Conservation (phyloP, 371 early-diverging fungal species). For the Mucor plumbeus region DNA sequence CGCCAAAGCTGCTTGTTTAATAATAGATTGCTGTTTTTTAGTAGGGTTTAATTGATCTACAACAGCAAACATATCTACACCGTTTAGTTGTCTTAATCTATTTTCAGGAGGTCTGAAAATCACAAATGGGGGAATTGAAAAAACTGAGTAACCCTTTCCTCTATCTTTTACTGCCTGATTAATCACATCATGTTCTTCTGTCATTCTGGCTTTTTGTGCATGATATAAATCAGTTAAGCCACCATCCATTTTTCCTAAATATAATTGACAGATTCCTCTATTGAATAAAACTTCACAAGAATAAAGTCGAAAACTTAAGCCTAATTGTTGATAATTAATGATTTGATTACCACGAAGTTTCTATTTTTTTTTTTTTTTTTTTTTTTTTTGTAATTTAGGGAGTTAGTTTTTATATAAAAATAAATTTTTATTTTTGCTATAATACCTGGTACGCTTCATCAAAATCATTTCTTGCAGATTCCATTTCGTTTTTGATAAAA, state of each 20-base stretch:
- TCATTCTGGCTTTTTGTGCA: constrained; percentile 71
- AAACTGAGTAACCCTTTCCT: constrained; percentile 78
- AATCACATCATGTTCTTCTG: constrained; percentile 76
- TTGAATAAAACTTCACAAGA: constrained; percentile 91
- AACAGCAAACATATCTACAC: constrained; percentile 39
- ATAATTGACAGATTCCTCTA: constrained; percentile 83
- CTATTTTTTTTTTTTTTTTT: constrained; percentile 25
- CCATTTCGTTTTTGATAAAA: constrained; percentile 66
- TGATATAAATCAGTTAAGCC: constrained; percentile 80
- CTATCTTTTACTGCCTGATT: constrained; percentile 74
- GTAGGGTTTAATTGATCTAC: constrained; percentile 23
- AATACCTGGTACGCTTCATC: constrained; percentile 63
- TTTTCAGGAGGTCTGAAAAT: constrained; percentile 85
- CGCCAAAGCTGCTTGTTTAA: constrained; percentile 11
- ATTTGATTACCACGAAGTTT: constrained; percentile 86
- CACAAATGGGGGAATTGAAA: constrained; percentile 77
- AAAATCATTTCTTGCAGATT: constrained; percentile 76
- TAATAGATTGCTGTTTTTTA: not conserved
- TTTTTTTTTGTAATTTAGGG: not conserved
- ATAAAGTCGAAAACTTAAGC: constrained; percentile 86
- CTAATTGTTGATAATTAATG: constrained; percentile 95
- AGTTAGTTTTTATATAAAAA: constrained; percentile 6
- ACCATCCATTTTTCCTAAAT: constrained; percentile 73
- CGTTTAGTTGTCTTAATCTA: constrained; percentile 55
- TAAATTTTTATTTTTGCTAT: not conserved